Conservation (phyloP, 2,329 filamentous ascomycete genomes). For the Cryphonectria japonica region DNA sequence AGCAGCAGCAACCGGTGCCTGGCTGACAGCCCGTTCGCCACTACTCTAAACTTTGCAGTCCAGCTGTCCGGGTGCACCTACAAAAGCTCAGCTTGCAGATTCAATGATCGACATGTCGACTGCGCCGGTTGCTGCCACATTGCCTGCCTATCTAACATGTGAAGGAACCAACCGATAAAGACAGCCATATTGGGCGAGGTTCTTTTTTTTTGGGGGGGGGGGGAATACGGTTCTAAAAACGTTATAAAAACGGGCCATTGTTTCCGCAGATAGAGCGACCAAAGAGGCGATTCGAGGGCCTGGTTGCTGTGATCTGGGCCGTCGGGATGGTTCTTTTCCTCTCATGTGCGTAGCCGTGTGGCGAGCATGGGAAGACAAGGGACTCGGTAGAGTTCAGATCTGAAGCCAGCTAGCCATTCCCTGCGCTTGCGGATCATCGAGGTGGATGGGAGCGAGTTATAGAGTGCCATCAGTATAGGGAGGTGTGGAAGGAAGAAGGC, state of each 20-base stretch:
- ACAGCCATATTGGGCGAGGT: background rate
- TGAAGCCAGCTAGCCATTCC: background rate
- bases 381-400: too few relatives aligned
- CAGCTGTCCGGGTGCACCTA: background rate
- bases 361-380: background rate
- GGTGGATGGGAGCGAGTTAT: background rate
- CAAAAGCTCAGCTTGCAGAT: background rate
- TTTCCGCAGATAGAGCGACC: background rate
- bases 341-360: conserved; percentile 1
- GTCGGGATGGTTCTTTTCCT: background rate
- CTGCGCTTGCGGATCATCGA: background rate
- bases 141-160: background rate
- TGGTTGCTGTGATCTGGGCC: background rate
- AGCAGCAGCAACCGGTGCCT: background rate
- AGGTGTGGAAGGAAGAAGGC: background rate
- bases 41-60: background rate
- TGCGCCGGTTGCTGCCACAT: background rate
- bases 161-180: background rate
- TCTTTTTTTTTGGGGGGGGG: background rate
- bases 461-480: background rate
- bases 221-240: background rate
- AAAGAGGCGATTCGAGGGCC: background rate
- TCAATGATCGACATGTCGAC: background rate
- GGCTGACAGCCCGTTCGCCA: background rate
- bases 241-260: background rate